Evolutionary conservation across 441 rosid genomes (phyloP), one percentile per base, ranked within the genome.

Genomic region (Raphanus hybrid): DNA sequence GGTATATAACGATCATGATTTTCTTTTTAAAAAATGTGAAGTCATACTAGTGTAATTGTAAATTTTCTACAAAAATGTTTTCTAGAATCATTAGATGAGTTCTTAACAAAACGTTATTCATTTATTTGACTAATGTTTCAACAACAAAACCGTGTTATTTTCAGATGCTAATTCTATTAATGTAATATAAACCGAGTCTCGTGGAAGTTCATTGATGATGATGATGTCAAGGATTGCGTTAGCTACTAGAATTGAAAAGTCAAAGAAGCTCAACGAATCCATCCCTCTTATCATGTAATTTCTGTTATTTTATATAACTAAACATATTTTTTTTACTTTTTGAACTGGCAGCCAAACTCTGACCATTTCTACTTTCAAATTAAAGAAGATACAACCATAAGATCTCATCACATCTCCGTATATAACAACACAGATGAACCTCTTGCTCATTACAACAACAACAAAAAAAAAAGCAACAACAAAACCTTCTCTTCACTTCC

Each of bases 151-250:
- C 80, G 65, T 77, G 76, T 32, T 64, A 27, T 12, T 64, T 37
- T 37, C 43, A 37, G 52, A 59, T 59, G 39, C 26, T 8, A 41
- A 59, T 23, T 39, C 57, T 23, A n/a, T 4, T 39, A 37, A 16
- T 16, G 29, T 16, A 69, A 54, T 69, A 35, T 78, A 50, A 78
- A 62, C 70, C 37, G 18, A 61, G 70, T 52, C 68, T 77, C 73
- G 41, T 71, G 72, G 71, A 72, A 78, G 59, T 27, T 35, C 57
- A 32, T 8, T 15, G 76, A 29, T 62, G 70, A 67, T 14, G 10
- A 16, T 14, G 10, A 16, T 16, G 81, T 78, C 78, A 78, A 78
- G 5, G 6, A 73, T 67, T 73, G 69, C 66, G 60, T 61, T 61
- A 35, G 2, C 26, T 23, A 29, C 8, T 9, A 50, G 27, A 52